Base-by-base conservation (phyloP, 2,329 filamentous ascomycete genomes). In the Aspergillus chevalieri region DNA sequence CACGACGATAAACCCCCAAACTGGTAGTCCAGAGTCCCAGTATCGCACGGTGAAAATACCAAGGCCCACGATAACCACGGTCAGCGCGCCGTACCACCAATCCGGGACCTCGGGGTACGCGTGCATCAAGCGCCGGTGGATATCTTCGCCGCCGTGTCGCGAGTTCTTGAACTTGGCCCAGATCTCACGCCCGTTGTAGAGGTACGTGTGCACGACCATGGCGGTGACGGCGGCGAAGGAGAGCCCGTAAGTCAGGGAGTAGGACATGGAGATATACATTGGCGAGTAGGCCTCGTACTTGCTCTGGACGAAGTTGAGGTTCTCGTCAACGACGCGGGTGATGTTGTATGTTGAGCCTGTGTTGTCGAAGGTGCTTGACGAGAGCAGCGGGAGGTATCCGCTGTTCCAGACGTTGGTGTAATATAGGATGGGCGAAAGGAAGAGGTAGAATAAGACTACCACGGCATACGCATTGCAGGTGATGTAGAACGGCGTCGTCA, bases 101-200 rank as follows among this genome's bases (percentile, higher is more conserved):
- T 77, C 77, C 0, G 82, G 82, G 0, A 81, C 82, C 60, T 84
- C 82, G 41, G 76, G 75, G 55, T 84, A 84, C 56, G 80, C 81
- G 47, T 67, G 72, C 81, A 84, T 84, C 17, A 84, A 67, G 52
- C 80, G 81, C 77, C 83, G 83, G 60, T 84, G 81, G 41, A 83
- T 77, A 54, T 84, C 81, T 0, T 80, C 80, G 60, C 79, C 62
- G 26, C 55, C 55, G n/a, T 55, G 51, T 6, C 61, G 60, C 3
- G 61, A 52, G 47, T 66, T 63, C 51, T 63, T 66, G 39, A 65
- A 57, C 28, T 63, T 63, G 41, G 60, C 63, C 59, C 60, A 65
- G 33, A 69, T 68, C 47, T 69, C 66, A 4, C 51, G 49, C 15
- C 66, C 64, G 38, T 69, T 64, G 56, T 67, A 66, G 15, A 67